Evolutionary conservation across 176 grass and related monocot species (phyloP).

Genomic region (Melocanna baccifera): DNA sequence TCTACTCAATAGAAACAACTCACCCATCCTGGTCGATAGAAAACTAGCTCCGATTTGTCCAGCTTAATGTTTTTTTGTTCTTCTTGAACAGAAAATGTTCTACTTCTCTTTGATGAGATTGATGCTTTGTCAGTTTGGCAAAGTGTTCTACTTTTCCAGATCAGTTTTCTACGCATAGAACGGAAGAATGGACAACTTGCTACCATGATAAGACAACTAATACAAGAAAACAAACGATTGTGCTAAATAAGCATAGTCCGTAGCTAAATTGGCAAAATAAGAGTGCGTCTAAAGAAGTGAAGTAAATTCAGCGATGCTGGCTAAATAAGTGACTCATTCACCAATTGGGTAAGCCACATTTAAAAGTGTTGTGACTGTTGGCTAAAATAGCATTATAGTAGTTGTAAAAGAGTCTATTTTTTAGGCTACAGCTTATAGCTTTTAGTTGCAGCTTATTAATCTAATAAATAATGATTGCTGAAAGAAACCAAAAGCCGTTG

Average conservation of each 20-base stretch:
- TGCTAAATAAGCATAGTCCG: neutral
- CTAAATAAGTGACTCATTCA: neutral
- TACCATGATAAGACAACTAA: neutral
- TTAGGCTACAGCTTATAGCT: too few relatives aligned
- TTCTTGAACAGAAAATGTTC: neutral
- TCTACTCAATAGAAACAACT: neutral
- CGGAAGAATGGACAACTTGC: neutral
- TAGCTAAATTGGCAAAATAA: neutral
- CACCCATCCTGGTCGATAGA: neutral
- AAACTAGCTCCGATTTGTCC: neutral
- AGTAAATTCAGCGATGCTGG: neutral
- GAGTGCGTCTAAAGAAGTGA: neutral
- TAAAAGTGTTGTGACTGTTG: too few relatives aligned
- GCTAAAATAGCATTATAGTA: too few relatives aligned
- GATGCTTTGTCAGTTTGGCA: neutral
- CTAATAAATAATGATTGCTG: too few relatives aligned
- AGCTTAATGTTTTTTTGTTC: neutral
- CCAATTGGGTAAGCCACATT: too few relatives aligned
- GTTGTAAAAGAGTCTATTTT: too few relatives aligned
- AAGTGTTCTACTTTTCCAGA: neutral
- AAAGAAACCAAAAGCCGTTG: too few relatives aligned
- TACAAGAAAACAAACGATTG: neutral
- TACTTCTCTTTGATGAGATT: neutral
- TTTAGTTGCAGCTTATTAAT: too few relatives aligned
- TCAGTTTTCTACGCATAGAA: neutral